Evolutionary conservation across 257 asterid genomes (phyloP), one percentile per base, ranked within the genome.

Genomic region (Buddleja alternifolia): DNA sequence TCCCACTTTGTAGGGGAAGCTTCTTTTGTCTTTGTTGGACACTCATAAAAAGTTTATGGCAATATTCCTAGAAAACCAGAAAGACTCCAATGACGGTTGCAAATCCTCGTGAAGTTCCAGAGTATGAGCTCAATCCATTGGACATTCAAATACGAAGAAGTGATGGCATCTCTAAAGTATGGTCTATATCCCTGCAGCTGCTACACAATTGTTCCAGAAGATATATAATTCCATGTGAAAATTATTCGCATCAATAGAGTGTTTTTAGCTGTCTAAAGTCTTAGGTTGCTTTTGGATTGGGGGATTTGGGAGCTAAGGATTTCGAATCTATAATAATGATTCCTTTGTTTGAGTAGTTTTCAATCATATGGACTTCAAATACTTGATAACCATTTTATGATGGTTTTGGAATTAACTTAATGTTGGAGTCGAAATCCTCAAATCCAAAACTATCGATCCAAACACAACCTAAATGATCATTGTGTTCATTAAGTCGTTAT

Each of bases 21-120:
- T 66, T 66, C 40, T 55, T 66, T 60, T 48, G 44, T 66, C 66
- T 51, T 63, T 78, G 60, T 55, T 64, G 62, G 67, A 29, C 46
- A 12, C 81, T 82, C 48, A 75, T 48, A 47, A 14, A n/a, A 67
- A 71, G 54, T 82, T 17, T 73, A 17, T 65, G 46, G 61, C 71
- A n/a, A 29, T 71, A 16, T 77, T 77, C 84, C 78, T 82, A 93
- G 96, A 94, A 94, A 91, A 80, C 84, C 83, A 94, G 94, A 79
- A 94, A 85, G 83, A 91, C 99, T 1, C 99, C 97, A 67, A 91
- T 94, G 97, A 34, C 93, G 25, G 99, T 91, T 40, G 79, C 96
- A 67, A 89, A 91, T 81, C 99, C 97, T 57, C 95, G 96, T 58
- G 97, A 94, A 76, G 95, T 94, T 77, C 99, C 99, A 12, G 99